Evolutionary conservation across 495 filamentous ascomycete species (phyloP).

Genomic region (Aspergillus ellipticus): DNA sequence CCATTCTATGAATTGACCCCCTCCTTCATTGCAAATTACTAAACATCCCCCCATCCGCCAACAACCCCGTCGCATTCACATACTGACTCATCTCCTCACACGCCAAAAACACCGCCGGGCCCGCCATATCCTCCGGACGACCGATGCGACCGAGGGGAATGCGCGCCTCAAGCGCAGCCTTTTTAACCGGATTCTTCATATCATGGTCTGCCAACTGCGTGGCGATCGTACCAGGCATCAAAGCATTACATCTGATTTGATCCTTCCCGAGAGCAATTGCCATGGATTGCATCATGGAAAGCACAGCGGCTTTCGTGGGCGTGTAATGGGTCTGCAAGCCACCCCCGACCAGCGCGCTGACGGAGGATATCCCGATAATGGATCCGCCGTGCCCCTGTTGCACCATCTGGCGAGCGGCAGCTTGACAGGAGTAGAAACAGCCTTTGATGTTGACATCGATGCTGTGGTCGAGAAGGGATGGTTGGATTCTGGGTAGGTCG

Average conservation of each 20-base stretch:
- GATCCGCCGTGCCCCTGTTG: slow-evolving; percentile 36
- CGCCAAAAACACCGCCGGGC: slow-evolving; percentile 29
- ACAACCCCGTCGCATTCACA: slow-evolving; percentile 22
- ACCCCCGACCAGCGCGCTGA: slow-evolving; percentile 31
- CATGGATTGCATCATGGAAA: slow-evolving; percentile 45
- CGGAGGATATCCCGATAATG: slow-evolving; percentile 47
- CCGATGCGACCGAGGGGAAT: slow-evolving; percentile 63
- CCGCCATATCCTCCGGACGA: slow-evolving; percentile 30
- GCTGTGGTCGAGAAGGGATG: slow-evolving; percentile 35
- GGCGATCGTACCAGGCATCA: slow-evolving; percentile 27
- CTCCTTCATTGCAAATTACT: slow-evolving; percentile 24
- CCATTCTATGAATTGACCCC: too few relatives aligned
- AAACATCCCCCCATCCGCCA: slow-evolving; percentile 27
- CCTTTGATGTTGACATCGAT: slow-evolving; percentile 58
- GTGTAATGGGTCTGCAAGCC: slow-evolving; percentile 39
- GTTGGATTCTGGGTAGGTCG: slow-evolving; percentile 26
- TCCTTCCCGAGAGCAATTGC: slow-evolving; percentile 26
- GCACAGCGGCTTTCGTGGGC: slow-evolving; percentile 46
- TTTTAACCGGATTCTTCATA: slow-evolving; percentile 55
- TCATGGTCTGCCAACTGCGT: slow-evolving; percentile 67
- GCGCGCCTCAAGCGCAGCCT: slow-evolving; percentile 68
- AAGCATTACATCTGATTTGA: slow-evolving; percentile 30
- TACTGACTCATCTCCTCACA: slow-evolving; percentile 28
- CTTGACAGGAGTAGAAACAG: slow-evolving; percentile 67
- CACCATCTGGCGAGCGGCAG: slow-evolving; percentile 29